Conservation (phyloP, 1,284 basidiomycete genomes). For the Boletus sp. region DNA sequence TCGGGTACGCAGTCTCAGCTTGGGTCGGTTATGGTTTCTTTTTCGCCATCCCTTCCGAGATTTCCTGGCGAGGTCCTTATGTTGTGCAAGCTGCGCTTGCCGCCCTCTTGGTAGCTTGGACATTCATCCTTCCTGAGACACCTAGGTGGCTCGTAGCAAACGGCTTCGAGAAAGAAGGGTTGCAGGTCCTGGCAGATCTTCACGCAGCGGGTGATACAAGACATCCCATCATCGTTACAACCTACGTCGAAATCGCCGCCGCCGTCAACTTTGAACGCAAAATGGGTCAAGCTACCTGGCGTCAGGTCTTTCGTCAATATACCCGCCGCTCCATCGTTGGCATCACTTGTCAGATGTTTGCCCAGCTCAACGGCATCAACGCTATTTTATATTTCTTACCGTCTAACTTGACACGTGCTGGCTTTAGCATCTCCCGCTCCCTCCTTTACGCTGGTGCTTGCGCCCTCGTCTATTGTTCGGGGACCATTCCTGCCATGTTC, state of each 20-base stretch:
- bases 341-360: constrained; percentile 51
- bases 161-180: constrained; percentile 44
- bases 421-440: constrained; percentile 42
- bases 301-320: constrained; percentile 45
- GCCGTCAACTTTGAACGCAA: constrained; percentile 40
- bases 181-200: constrained; percentile 45
- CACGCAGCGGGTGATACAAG: constrained; percentile 43
- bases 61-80: constrained; percentile 54
- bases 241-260: constrained; percentile 41
- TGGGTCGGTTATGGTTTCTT: constrained; percentile 55
- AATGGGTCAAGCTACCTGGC: constrained; percentile 42
- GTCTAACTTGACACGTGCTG: constrained; percentile 47
- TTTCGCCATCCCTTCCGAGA: constrained; percentile 44
- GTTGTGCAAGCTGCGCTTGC: constrained; percentile 47
- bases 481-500: constrained; percentile 55
- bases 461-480: constrained; percentile 54
- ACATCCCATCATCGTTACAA: constrained; percentile 37
- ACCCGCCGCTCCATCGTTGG: constrained; percentile 44
- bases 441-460: constrained; percentile 51
- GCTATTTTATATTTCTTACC: constrained; percentile 55
- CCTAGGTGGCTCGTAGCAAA: constrained; percentile 53
- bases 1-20: constrained; percentile 47
- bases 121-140: constrained; percentile 50
- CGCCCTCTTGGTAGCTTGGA: constrained; percentile 41
- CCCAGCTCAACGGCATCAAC: constrained; percentile 56